Evolutionary conservation across 1,284 basidiomycete species (phyloP), one percentile per base, ranked within the genome.

Genomic region (Tetrapyrgos nigripes): DNA sequence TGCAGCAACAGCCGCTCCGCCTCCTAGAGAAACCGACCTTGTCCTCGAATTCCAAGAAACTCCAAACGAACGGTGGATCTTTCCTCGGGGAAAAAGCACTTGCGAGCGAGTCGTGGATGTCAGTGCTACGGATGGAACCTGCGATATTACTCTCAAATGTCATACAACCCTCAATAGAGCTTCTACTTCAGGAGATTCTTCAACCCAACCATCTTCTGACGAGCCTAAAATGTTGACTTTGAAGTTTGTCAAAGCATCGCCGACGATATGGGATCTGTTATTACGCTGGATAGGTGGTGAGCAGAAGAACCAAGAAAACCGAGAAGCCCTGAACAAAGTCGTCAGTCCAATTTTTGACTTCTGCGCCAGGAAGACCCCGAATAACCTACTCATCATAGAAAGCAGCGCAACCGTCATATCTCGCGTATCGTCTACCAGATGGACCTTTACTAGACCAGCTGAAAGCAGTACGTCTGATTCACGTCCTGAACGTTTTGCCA

Each of bases 11-110:
- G n/a, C 17, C n/a, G 13, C 35, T 21, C 19, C 26, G 8, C 66
- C 77, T 45, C 64, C 76, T 35, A 84, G 79, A 64, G 80, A 82
- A 14, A 88, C 85, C 62, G 90, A 92, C 69, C 66, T 92, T 4
- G 81, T 92, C 24, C 68, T 92, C 54, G 87, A 91, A 66, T 92
- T 90, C 61, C 74, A 79, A 40, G 90, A 92, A 66, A 73, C 76
- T 11, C 77, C 82, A 1, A 75, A 76, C 29, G 87, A 91, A 52
- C 80, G 84, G 9, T 88, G 83, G 81, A 66, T 89, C 6, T 75
- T 92, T 56, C 89, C 91, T 59, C 83, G 87, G 40, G 83, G 82
- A 31, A 76, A 79, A 11, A 78, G 79, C 2, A 73, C 79, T 43
- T 84, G 78, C 61, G 80, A 87, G 62, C 69, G 70, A 58, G 62